phyloP scores from a whole-genome alignment of 768 basidiomycete genomes.

The Phlegmacium glaucopus region DNA sequence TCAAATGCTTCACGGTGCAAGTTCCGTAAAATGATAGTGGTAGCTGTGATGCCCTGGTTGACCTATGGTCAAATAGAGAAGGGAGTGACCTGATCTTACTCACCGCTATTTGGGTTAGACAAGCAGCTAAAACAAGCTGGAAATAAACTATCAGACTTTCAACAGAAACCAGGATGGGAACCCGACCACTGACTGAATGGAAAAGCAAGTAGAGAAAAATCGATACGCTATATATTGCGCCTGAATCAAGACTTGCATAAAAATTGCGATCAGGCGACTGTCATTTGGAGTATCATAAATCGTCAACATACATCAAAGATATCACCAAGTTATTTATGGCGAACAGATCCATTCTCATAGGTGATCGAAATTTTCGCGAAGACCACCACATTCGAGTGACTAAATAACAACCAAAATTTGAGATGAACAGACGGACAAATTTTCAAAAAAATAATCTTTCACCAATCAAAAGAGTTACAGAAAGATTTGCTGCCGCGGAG shows the following conservation, averaged over 20 bases:
- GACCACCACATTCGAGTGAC: conserved; percentile 17
- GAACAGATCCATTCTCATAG: conserved; percentile 7
- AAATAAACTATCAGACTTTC: neutral
- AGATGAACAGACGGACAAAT: neutral
- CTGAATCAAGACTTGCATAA: conserved; percentile 19
- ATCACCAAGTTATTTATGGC: conserved; percentile 8
- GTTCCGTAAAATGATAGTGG: conserved; percentile 14
- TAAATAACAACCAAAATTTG: too few relatives aligned
- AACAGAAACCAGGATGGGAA: neutral
- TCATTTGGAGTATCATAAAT: neutral
- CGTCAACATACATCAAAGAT: conserved; percentile 12
- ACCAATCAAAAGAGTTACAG: conserved; percentile 18
- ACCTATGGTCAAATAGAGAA: neutral
- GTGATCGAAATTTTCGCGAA: conserved; percentile 13
- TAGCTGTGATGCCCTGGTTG: conserved; percentile 12
- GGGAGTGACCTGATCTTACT: conserved; percentile 3
- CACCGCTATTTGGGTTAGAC: conserved; percentile 22
- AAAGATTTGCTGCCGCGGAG: conserved; percentile 19
- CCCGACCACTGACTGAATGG: conserved; percentile 14
- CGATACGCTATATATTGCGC: conserved; percentile 17
- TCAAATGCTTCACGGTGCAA: conserved; percentile 11
- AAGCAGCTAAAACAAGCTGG: conserved; percentile 20
- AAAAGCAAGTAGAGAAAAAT: conserved; percentile 20
- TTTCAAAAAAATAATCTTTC: neutral
- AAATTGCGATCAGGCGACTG: neutral